These are phyloP conservation scores for Quercus variabilis DNA, from an alignment of 306 rosid genomes.

Conservation along the genomic window DNA sequence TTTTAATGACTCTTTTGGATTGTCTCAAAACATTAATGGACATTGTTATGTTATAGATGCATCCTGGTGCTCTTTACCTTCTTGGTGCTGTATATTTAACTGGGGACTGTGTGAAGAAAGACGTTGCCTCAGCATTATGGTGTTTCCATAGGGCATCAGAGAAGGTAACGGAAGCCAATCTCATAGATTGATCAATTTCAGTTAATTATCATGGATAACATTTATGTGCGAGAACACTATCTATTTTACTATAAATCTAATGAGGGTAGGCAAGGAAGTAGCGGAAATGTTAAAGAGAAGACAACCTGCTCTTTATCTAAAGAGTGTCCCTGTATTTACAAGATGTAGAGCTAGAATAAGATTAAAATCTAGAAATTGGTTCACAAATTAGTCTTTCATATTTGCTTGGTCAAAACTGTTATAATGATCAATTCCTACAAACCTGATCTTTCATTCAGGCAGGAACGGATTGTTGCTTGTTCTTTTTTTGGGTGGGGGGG, in stretches of 20 bases:
- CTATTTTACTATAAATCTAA: background rate
- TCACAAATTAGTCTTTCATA: background rate
- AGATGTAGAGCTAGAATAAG: background rate
- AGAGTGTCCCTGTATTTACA: background rate
- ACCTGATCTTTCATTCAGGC: no score
- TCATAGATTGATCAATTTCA: conserved; percentile 15
- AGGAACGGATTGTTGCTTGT: no score
- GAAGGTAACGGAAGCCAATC: conserved; percentile 49
- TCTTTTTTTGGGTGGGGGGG: no score
- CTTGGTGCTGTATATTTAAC: conserved; percentile 84
- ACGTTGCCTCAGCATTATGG: conserved; percentile 76
- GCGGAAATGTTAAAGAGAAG: background rate
- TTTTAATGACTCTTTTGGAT: conserved; percentile 14
- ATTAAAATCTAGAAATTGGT: background rate
- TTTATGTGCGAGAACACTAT: background rate
- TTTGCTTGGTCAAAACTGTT: background rate
- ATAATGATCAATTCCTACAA: no score
- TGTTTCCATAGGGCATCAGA: conserved; percentile 91
- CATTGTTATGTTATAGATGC: conserved; percentile 55
- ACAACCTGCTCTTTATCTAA: background rate
- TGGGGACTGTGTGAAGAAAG: conserved; percentile 82
- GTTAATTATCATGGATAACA: background rate
- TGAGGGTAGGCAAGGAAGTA: background rate
- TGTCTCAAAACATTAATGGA: conserved; percentile 34
- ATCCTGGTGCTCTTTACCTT: conserved; percentile 95